Base-by-base conservation (phyloP, 169 alveolate genomes). In the Plasmodium gallinaceum region DNA sequence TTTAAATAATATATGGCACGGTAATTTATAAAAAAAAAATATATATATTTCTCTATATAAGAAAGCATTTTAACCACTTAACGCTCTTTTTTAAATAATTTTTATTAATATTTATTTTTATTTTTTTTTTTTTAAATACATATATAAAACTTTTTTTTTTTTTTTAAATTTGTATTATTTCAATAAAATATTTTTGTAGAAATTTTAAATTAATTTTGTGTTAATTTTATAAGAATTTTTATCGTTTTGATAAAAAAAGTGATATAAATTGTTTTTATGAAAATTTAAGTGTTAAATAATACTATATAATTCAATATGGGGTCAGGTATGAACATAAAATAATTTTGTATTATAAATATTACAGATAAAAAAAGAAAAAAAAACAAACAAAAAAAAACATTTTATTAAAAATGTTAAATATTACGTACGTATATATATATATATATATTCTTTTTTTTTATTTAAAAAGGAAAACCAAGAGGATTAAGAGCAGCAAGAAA, bases 401-500 rank as follows among this genome's bases (percentile, higher is more conserved):
- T 7, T 54, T 54, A 22, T 1, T 54, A 9, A 9, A 52, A 51
- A 51, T 51, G 20, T 51, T n/a, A 4, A 52, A n/a, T n/a, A 57
- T 58, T 58, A n/a, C n/a, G n/a, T 60, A 22, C 7, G 22, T 54
- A 10, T 54, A 12, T 52, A 52, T 52, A 5, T 52, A 52, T 10
- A 5, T 52, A 52, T 52, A 52, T 52, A 8, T 58, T 45, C 37
- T 9, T 37, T 32, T 10, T 58, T 65, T 57, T 54, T 52, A 22
- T 24, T 46, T 37, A 32, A 45, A 69, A 64, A 93, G 99, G 99
- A 57, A 98, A 97, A 91, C 99, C 99, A 60, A 97, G 98, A 88
- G 99, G 99, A 88, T 97, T 98, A 70, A 92, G 96, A 46, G 98
- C 99, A 18, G 99, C 99, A 85, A 97, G 99, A 75, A 98, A 99